Evolutionary conservation across 805 yeast species (phyloP), one percentile per base, ranked within the genome.

Genomic region (Tetrapisispora pingtungensis): DNA sequence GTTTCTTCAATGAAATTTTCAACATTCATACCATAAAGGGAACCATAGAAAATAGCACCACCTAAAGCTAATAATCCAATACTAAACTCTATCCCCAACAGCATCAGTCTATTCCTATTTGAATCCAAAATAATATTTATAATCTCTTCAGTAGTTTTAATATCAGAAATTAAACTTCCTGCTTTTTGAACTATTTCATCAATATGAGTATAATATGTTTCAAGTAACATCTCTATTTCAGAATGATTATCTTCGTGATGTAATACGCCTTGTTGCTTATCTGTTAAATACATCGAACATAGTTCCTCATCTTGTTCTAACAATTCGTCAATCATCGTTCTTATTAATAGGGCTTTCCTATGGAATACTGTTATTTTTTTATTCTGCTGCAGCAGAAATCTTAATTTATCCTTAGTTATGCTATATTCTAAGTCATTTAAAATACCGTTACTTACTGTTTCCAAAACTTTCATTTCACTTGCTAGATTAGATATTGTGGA

Each of bases 161-260:
- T 90, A 59, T 90, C 89, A n/a, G 84, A 75, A 28, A 79, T 74
- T 32, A 85, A 67, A 51, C 77, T 84, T 49, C 82, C 93, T 18
- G 82, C 83, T 3, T 84, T 84, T 61, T 93, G 97, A 2, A 90
- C 97, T 49, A 93, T 84, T 55, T 94, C 97, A 66, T 90, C 97
- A 47, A 85, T 77, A 44, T 90, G 94, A 42, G 82, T 81, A 55
- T 85, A 87, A 67, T 93, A 93, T 1, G 95, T 82, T 58, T 93
- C 99, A 20, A 93, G 64, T 42, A 93, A 70, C 70, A 93, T 73
- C 59, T 93, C 99, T 18, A 88, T 84, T 55, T 93, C 97, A 35
- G 80, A 79, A 59, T 85, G 95, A 51, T 86, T 84, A 42, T 75
- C 75, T 2, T 74, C 72, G 14, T 66, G 61, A 28, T 85, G 64